Evolutionary conservation across 2,329 filamentous ascomycete genomes (phyloP), one percentile per base, ranked within the genome.

Genomic region (Achaetomium macrosporum): DNA sequence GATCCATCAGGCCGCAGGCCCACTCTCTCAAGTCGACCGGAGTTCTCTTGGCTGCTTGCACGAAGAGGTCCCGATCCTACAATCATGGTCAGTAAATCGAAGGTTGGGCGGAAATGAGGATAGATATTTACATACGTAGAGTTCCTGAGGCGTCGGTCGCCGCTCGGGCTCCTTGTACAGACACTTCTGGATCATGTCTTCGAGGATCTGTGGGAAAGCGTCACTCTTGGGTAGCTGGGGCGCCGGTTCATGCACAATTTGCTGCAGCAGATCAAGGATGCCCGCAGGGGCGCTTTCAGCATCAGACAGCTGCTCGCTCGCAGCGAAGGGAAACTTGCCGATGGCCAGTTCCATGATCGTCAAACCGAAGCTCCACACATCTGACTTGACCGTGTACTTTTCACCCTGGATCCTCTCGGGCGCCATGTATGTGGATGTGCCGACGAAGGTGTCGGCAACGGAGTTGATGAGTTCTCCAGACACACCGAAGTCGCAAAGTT

Each of bases 401-500:
- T 93, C 90, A 57, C 93, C 93, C 69, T 97, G 91, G 61, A 99
- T 99, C 69, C 93, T 84, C 74, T 99, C 93, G 0, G 93, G 93
- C 0, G 93, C 93, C 93, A 99, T 99, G 76, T 99, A 99, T 51
- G 93, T 99, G 36, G 93, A 96, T 1, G 93, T 99, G 49, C 93
- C 93, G 35, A 99, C 93, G 65, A 99, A 99, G 0, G 93, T 99
- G 67, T 97, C 92, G 47, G 93, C 93, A 60, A 99, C 90, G 5
- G 93, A 97, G 73, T 97, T 97, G 68, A 97, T 90, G 15, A 96
- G 82, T 71, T 99, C 93, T 61, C 91, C 93, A 5, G 92, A 96
- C n/a, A 99, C 93, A 63, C 93, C 93, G 68, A 99, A 99, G 70
- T 99, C 93, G 72, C 92, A 97, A 6, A 99, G 81, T 73, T 99